Evolutionary conservation across 805 yeast species (phyloP).

Genomic region (Schizosaccharomyces osmophilus): DNA sequence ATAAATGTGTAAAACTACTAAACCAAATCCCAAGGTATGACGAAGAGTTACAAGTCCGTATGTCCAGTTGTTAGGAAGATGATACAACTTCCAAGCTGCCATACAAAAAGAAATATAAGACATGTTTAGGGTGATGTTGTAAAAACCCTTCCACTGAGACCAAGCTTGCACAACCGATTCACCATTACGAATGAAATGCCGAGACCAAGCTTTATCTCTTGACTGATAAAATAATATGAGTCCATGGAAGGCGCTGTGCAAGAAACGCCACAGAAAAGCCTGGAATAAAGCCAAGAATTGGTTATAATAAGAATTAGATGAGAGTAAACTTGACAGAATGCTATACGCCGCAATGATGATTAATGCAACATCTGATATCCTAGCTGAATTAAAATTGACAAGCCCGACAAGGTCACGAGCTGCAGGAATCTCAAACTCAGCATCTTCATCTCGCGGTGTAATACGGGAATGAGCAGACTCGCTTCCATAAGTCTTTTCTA

Average conservation of each 20-base stretch:
- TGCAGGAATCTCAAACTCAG: not conserved
- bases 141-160: constrained; percentile 48
- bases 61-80: constrained; percentile 2
- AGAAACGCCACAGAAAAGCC: constrained; percentile 24
- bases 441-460: not conserved
- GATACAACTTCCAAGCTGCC: constrained; percentile 12
- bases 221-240: constrained; percentile 34
- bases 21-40: constrained; percentile 31
- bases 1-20: constrained; percentile 39
- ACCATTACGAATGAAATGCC: constrained; percentile 37
- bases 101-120: constrained; percentile 30
- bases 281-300: constrained; percentile 16
- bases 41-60: constrained; percentile 17
- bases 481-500: constrained; percentile 37
- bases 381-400: constrained; percentile 34
- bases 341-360: not conserved
- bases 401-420: constrained; percentile 28
- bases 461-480: constrained; percentile 1
- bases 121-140: constrained; percentile 26
- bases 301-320: not conserved
- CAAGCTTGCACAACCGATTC: constrained; percentile 39
- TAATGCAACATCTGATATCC: constrained; percentile 31
- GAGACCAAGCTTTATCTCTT: constrained; percentile 35
- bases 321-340: not conserved
- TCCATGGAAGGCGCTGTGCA: constrained; percentile 28